Evolutionary conservation across 768 basidiomycete genomes (phyloP).

Genomic region (Podaxis sp.): DNA sequence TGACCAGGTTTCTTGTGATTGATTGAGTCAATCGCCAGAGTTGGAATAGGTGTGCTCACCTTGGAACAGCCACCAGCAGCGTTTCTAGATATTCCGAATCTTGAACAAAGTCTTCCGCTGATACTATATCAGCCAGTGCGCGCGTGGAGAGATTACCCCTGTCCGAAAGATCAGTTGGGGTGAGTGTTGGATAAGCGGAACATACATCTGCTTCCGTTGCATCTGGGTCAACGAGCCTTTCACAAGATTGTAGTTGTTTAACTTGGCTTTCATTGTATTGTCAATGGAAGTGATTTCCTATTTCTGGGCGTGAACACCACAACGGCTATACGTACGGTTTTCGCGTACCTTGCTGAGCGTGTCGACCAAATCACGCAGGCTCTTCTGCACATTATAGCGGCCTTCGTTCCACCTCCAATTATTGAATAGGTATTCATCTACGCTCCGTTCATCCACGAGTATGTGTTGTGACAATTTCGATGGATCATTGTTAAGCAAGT

Average conservation of each 20-base stretch:
- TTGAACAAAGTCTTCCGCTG: conserved; percentile 75
- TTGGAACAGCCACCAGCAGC: conserved; percentile 89
- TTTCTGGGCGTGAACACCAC: conserved; percentile 10
- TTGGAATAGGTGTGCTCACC: conserved; percentile 47
- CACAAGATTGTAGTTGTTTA: conserved; percentile 89
- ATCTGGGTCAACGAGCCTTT: conserved; percentile 91
- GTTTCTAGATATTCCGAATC: conserved; percentile 96
- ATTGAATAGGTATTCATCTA: conserved; percentile 77
- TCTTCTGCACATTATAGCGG: conserved; percentile 81
- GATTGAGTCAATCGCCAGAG: conserved; percentile 25
- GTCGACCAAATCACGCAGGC: conserved; percentile 84
- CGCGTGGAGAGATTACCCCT: conserved; percentile 89
- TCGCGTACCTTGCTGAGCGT: conserved; percentile 73
- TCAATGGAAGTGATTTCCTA: conserved; percentile 96
- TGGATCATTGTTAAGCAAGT: conserved; percentile 86
- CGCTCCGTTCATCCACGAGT: conserved; percentile 73
- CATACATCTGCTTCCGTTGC: conserved; percentile 90
- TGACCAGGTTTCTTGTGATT: conserved; percentile 61
- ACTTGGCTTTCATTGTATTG: conserved; percentile 88
- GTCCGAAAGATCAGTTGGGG: conserved; percentile 14
- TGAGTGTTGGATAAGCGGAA: not conserved
- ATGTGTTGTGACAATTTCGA: conserved; percentile 73
- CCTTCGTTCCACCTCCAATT: conserved; percentile 95
- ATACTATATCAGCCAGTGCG: conserved; percentile 82
- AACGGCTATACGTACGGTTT: not conserved